Evolutionary conservation across 2,329 filamentous ascomycete genomes (phyloP), one percentile per base, ranked within the genome.

Genomic region (Pyrenochaeta sp.): DNA sequence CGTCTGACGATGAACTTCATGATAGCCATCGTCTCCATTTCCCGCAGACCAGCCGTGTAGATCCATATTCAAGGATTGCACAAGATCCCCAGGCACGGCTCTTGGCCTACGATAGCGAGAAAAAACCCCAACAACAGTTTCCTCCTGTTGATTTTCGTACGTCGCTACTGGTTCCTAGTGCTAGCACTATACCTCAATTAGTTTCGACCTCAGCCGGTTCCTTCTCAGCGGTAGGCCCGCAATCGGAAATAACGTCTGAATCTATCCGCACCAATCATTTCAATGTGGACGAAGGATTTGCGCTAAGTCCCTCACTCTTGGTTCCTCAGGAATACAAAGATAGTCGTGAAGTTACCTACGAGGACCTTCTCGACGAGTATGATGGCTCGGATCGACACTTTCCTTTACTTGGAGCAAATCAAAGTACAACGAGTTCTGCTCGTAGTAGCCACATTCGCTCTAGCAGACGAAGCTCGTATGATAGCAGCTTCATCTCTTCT

Each of bases 401-500:
- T 41, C 75, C 78, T 18, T 78, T 81, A 54, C 75, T 76, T 47
- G 71, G 78, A 21, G 69, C 75, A n/a, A 71, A 53, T 23, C 66
- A 66, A 40, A 75, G 75, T 45, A 64, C 75, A 44, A 74, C 76
- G 32, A 76, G 77, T 42, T 77, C 78, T 6, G 75, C 76, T 21
- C 79, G 80, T 21, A 83, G 78, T 63, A 82, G 81, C 60, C 78
- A 77, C 50, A 80, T 81, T 2, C 79, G 79, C 12, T 80, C 83
- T 45, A 85, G 82, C 76, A 83, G 83, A 57, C 81, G 80, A 60
- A 83, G 82, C 66, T 85, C 83, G 4, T 82, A 84, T 51, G 82
- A 85, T 64, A 85, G 82, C 65, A 79, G 84, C 57, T 77, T 83
- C 35, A 73, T 82, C 46, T 83, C 82, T 6, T 71, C 67, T 6